Conservation (phyloP, 805 yeast species). For the Ascoidea asiatica region DNA sequence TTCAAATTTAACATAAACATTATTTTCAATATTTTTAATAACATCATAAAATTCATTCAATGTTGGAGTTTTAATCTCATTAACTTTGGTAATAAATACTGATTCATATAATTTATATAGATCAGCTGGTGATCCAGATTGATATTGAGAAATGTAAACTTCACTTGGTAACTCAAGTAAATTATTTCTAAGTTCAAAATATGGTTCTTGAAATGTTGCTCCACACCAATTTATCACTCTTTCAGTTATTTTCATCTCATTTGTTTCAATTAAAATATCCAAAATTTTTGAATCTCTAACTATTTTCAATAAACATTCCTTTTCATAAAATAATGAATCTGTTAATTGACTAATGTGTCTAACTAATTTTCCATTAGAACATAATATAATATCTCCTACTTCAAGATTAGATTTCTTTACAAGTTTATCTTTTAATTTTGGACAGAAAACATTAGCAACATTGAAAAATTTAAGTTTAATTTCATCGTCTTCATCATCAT, state of each 20-base stretch:
- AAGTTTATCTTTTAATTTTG: slow-evolving; percentile 19
- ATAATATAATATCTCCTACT: slow-evolving; percentile 66
- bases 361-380: slow-evolving; percentile 53
- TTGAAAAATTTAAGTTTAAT: slow-evolving; percentile 54
- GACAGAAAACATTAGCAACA: slow-evolving; percentile 53
- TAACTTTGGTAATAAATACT: background rate
- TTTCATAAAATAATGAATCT: slow-evolving; percentile 19
- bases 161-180: slow-evolving; percentile 65
- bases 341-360: slow-evolving; percentile 57
- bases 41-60: slow-evolving; percentile 52
- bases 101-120: background rate
- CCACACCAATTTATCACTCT: slow-evolving; percentile 77
- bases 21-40: slow-evolving; percentile 65
- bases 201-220: slow-evolving; percentile 74
- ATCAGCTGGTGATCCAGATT: slow-evolving; percentile 57
- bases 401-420: slow-evolving; percentile 15
- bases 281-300: slow-evolving; percentile 59
- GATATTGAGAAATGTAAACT: slow-evolving; percentile 65
- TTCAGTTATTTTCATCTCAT: slow-evolving; percentile 46
- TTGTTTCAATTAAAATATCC: slow-evolving; percentile 50
- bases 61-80: slow-evolving; percentile 26
- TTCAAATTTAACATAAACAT: slow-evolving; percentile 69
- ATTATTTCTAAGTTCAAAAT: slow-evolving; percentile 80
- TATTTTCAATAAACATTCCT: slow-evolving; percentile 40
- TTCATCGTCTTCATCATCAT: slow-evolving; percentile 2